Conservation (phyloP, 352 stramenopile genomes). For the Thraustotheca clavata region DNA sequence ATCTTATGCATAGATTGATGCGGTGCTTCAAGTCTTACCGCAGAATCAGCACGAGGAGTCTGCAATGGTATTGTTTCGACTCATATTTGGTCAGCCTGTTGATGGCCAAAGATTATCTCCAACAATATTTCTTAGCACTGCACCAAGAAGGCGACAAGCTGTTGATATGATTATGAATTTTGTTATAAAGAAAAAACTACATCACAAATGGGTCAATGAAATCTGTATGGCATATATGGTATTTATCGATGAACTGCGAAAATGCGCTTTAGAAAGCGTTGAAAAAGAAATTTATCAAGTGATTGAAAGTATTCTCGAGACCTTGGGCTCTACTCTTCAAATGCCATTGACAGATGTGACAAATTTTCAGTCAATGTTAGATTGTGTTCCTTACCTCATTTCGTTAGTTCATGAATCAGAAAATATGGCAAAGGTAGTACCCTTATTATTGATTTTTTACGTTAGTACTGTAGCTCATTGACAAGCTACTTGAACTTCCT, state of each 20-base stretch:
- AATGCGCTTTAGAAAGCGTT: constrained; percentile 24
- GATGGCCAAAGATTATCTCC: background rate
- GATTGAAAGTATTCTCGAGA: constrained; percentile 45
- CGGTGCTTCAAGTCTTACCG: constrained; percentile 46
- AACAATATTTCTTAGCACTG: constrained; percentile 25
- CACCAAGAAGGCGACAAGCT: constrained; percentile 26
- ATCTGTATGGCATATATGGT: constrained; percentile 55
- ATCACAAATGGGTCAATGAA: constrained; percentile 68
- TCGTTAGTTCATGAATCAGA: background rate
- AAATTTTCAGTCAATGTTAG: constrained; percentile 48
- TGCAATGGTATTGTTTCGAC: background rate
- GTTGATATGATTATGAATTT: constrained; percentile 35
- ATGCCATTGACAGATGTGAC: constrained; percentile 25
- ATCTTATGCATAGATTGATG: constrained; percentile 34
- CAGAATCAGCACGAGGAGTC: constrained; percentile 32
- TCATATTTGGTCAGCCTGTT: background rate
- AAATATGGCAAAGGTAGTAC: constrained; percentile 26
- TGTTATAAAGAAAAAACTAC: constrained; percentile 54
- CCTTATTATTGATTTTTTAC: background rate
- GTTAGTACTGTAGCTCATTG: constrained; percentile 32
- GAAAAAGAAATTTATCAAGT: constrained; percentile 41
- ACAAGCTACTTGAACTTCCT: constrained; percentile 52
- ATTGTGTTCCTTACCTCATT: constrained; percentile 24
- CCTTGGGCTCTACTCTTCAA: constrained; percentile 39
- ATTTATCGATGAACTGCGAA: constrained; percentile 30